Conservation (phyloP, 805 yeast species). For the Monosporozyma servazzii region DNA sequence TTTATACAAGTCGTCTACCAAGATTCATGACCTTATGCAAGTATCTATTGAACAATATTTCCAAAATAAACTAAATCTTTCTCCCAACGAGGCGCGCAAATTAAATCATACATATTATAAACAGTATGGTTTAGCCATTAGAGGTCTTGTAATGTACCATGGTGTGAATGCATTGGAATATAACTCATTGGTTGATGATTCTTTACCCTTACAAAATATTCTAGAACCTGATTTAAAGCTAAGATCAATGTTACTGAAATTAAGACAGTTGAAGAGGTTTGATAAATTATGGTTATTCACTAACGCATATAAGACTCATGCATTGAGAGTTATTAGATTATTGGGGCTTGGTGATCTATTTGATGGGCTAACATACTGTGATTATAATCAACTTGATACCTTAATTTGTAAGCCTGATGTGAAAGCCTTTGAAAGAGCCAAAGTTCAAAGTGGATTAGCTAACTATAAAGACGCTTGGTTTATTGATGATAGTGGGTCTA, state of each 20-base stretch:
- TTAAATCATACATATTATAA: constrained; percentile 71
- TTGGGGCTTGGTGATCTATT: constrained; percentile 87
- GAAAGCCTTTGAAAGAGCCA: constrained; percentile 54
- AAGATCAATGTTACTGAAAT: constrained; percentile 41
- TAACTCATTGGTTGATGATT: constrained; percentile 83
- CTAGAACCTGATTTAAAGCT: constrained; percentile 51
- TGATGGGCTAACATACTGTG: constrained; percentile 91
- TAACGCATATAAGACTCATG: constrained; percentile 90
- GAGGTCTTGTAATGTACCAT: constrained; percentile 61
- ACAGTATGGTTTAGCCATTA: constrained; percentile 86
- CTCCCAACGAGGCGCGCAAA: constrained; percentile 62
- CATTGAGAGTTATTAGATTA: constrained; percentile 63
- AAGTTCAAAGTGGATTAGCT: constrained; percentile 42
- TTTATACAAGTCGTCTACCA: constrained; percentile 63
- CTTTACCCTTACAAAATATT: constrained; percentile 76
- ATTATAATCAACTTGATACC: constrained; percentile 54
- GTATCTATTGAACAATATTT: constrained; percentile 75
- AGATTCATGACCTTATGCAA: constrained; percentile 83
- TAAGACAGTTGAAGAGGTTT: constrained; percentile 41
- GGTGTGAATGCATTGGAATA: constrained; percentile 83
- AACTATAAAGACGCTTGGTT: constrained; percentile 50
- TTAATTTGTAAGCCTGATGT: constrained; percentile 86
- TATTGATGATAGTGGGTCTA: constrained; percentile 79
- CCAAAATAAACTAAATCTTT: constrained; percentile 49
- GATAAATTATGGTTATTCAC: constrained; percentile 86